Percentiles rank a stretch among this genome's conserved stretches.
Evolutionary conservation across 1,139 yeast species (phyloP).

Genomic region (Pichia sp.): DNA sequence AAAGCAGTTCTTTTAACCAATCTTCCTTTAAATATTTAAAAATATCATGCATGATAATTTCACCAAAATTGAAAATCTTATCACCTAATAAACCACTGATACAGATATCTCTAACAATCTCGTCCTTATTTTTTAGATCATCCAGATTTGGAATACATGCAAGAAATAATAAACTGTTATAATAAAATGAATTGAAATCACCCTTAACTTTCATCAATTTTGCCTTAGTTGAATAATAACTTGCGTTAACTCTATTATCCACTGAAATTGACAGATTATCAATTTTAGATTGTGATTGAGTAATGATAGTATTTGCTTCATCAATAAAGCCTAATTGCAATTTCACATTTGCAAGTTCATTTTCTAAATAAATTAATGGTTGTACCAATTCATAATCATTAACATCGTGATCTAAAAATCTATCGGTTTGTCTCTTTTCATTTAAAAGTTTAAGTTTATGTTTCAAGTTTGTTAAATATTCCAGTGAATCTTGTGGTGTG

Average conservation of each 20-base stretch:
- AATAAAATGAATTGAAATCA: slow-evolving; percentile 76
- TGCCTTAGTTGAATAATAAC: slow-evolving; percentile 75
- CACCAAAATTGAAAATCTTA: slow-evolving; percentile 92
- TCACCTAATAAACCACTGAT: slow-evolving; percentile 89
- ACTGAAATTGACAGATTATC: slow-evolving; percentile 51
- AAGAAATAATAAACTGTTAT: slow-evolving; percentile 54
- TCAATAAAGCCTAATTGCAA: slow-evolving; percentile 51
- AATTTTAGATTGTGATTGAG: slow-evolving; percentile 50
- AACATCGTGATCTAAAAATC: slow-evolving; percentile 33
- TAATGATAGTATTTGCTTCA: slow-evolving; percentile 66
- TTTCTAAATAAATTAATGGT: slow-evolving; percentile 57
- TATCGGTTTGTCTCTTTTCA: slow-evolving; percentile 31
- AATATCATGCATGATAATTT: slow-evolving; percentile 83
- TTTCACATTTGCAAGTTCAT: slow-evolving; percentile 72
- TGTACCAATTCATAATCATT: slow-evolving; percentile 32
- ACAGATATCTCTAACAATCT: slow-evolving; percentile 73
- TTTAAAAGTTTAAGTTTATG: slow-evolving; percentile 38
- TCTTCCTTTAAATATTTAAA: slow-evolving; percentile 47
- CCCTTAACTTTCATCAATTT: slow-evolving; percentile 67
- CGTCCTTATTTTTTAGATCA: slow-evolving; percentile 47
- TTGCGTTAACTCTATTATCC: slow-evolving; percentile 70
- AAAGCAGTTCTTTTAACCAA: slow-evolving; percentile 72
- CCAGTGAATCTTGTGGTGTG: slow-evolving; percentile 39
- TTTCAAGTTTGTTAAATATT: slow-evolving; percentile 48
- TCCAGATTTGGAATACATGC: slow-evolving; percentile 55